Base-by-base conservation (phyloP, 805 yeast species). In the Debaryomyces castellii region DNA sequence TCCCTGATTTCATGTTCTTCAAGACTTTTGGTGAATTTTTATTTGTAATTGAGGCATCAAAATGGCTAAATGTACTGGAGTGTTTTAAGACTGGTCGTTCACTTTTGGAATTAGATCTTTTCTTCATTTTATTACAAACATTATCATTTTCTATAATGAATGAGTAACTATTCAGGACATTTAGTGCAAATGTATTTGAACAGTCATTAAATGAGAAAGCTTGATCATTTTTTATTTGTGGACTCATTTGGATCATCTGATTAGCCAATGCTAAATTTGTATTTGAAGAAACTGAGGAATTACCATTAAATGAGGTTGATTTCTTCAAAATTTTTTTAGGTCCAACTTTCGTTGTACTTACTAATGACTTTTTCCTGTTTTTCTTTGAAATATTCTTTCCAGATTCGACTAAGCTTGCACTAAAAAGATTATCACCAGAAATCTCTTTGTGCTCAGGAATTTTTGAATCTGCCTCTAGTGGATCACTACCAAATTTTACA, bases 1-100 rank as follows among this genome's bases (percentile, higher is more conserved):
- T 57, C 1, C 71, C 69, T 3, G 65, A 54, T 48, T 62, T 58
- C 63, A 66, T 60, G 46, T 51, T 57, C 41, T 57, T 58, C 22
- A 52, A 38, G 10, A 45, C 47, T 35, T 52, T 51, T 6, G 57
- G 55, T 6, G 28, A 30, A 11, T 30, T 21, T 20, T 27, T 39
- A 7, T 38, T 43, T 3, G 32, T 23, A 24, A 44, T 34, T 11
- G 47, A 27, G 14, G 23, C 32, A 21, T 47, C 46, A 43, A 43
- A 43, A 23, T 22, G 12, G 6, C 39, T 23, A 12, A 36, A 28
- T 24, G 46, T 35, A 11, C 42, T 43, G 5, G 46, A 43, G 6
- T 40, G 38, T 33, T 39, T 43, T 33, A 43, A 39, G 3, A 22
- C 10, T 11, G 42, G 43, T 25, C 38, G 30, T n/a, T 43, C 46